phyloP scores from a whole-genome alignment of 202 grass and related monocot species.

The Elaeis oleifera region DNA sequence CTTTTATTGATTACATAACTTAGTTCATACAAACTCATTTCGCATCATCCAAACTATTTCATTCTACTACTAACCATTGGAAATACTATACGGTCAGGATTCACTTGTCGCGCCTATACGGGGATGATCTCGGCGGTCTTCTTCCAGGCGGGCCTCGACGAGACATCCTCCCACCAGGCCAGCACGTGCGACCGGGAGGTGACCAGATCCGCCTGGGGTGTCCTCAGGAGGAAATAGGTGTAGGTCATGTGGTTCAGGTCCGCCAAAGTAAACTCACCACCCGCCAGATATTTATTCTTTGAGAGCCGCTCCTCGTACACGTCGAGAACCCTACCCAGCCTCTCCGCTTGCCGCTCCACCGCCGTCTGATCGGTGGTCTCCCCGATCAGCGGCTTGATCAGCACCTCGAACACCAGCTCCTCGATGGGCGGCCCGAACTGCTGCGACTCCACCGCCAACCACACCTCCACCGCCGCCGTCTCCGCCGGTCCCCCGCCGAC shows the following conservation, averaged over 20 bases:
- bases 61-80: too few species aligned
- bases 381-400: constrained; percentile 47
- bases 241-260: constrained; percentile 65
- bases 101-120: not conserved
- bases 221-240: constrained; percentile 27
- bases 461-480: constrained; percentile 51
- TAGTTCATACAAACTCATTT: too few species aligned
- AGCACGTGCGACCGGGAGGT: constrained; percentile 44
- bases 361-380: constrained; percentile 27
- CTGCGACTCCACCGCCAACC: constrained; percentile 71
- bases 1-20: too few species aligned
- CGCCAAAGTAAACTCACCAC: constrained; percentile 49
- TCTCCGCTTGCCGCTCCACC: constrained; percentile 34
- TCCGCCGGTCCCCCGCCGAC: not conserved
- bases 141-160: constrained; percentile 36
- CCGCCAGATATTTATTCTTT: constrained; percentile 60
- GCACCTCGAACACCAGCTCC: constrained; percentile 34
- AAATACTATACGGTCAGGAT: too few species aligned
- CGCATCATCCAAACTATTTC: too few species aligned
- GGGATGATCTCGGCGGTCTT: constrained; percentile 52
- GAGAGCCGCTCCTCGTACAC: constrained; percentile 63
- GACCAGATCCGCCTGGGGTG: constrained; percentile 50
- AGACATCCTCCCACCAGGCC: constrained; percentile 75
- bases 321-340: constrained; percentile 52
- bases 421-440: constrained; percentile 41